These are phyloP conservation scores for Arthrobotrys iridis DNA, from an alignment of 2,329 filamentous ascomycete genomes.

Conservation along the genomic window DNA sequence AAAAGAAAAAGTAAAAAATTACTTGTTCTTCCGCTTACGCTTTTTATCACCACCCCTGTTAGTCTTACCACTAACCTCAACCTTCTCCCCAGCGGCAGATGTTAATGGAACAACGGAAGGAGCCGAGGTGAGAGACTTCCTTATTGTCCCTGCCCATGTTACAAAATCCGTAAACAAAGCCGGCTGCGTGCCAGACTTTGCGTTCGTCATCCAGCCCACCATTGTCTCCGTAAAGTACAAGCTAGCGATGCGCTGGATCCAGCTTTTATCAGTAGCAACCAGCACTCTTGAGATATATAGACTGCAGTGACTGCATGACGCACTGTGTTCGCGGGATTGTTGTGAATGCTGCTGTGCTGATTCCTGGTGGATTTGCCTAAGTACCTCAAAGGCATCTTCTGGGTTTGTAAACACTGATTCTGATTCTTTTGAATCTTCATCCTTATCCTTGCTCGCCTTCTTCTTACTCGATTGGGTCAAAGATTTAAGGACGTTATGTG, in stretches of 20 bases:
- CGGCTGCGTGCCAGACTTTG: conserved; percentile 37
- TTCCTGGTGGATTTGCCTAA: conserved; percentile 37
- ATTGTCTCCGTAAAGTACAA: conserved; percentile 46
- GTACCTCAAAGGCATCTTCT: conserved; percentile 31
- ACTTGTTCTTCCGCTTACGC: conserved; percentile 40
- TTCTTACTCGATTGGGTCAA: conserved; percentile 41
- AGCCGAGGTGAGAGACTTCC: conserved; percentile 21
- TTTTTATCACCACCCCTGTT: conserved; percentile 32
- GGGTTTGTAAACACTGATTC: conserved; percentile 9
- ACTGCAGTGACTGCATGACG: conserved; percentile 46
- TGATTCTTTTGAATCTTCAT: conserved; percentile 13
- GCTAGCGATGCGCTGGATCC: conserved; percentile 23
- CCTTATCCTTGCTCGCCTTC: conserved; percentile 35
- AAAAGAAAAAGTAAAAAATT: background rate
- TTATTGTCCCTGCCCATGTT: conserved; percentile 47
- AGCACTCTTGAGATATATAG: conserved; percentile 40
- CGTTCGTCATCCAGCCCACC: conserved; percentile 38
- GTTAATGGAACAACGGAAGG: background rate
- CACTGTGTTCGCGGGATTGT: conserved; percentile 34
- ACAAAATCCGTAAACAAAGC: conserved; percentile 48
- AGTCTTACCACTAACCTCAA: conserved; percentile 30
- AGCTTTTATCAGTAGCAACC: conserved; percentile 20
- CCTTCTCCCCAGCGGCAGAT: conserved; percentile 4
- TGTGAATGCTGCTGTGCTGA: conserved; percentile 3
- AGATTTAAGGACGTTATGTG: conserved; percentile 34